These are phyloP conservation scores for Peniophora sp. DNA, from an alignment of 1,284 basidiomycete species.

Conservation along the genomic window DNA sequence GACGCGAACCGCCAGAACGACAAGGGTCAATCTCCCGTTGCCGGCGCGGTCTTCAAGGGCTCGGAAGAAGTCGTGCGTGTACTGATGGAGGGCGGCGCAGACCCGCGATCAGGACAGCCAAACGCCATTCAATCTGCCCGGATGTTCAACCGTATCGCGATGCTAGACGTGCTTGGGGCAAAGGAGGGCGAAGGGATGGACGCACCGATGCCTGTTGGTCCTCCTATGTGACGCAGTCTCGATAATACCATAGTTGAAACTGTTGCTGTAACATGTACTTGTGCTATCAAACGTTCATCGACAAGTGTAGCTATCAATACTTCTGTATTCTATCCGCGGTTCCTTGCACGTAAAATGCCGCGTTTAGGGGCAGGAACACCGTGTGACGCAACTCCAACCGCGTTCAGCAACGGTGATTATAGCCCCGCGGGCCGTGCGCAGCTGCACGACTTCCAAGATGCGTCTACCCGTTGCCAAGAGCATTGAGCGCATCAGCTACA, in stretches of 20 bases:
- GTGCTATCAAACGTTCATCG: no score
- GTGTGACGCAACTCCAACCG: not conserved
- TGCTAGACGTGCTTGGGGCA: conserved; percentile 46
- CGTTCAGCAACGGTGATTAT: not conserved
- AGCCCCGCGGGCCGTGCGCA: not conserved
- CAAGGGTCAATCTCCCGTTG: conserved; percentile 70
- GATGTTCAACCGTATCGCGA: conserved; percentile 52
- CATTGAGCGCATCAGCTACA: not conserved
- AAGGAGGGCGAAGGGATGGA: conserved; percentile 5
- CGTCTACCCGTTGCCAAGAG: not conserved
- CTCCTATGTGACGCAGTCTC: not conserved
- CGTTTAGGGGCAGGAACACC: not conserved
- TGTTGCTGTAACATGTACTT: no score
- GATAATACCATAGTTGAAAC: no score
- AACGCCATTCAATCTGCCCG: conserved; percentile 67
- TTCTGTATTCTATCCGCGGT: no score
- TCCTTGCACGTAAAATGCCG: no score
- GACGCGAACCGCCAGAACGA: conserved; percentile 73
- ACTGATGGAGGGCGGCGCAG: conserved; percentile 58
- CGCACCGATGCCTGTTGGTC: not conserved
- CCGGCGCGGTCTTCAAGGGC: conserved; percentile 78
- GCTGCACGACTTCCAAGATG: not conserved
- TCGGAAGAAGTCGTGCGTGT: conserved; percentile 53
- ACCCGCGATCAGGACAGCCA: conserved; percentile 63
- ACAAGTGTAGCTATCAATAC: no score